phyloP scores from a whole-genome alignment of 352 stramenopile species.

The Phytophthora idaei region DNA sequence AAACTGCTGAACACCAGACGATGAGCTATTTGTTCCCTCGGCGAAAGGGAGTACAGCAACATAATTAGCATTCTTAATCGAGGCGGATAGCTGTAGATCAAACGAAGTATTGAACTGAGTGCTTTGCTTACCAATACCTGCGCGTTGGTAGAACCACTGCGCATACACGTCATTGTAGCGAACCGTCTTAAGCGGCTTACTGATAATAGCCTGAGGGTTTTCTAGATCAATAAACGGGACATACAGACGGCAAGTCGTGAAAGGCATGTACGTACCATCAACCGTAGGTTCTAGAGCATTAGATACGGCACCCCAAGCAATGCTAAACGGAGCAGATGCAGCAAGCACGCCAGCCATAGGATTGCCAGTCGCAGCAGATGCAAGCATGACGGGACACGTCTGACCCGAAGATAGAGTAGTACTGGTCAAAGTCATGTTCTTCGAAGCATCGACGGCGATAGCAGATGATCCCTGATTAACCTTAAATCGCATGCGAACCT shows the following conservation, averaged over 20 bases:
- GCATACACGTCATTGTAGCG: constrained; percentile 2
- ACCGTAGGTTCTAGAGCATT: constrained; percentile 2
- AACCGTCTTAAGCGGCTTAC: constrained; percentile 7
- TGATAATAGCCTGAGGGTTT: constrained; percentile 1
- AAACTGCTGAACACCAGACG: background rate
- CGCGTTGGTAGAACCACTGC: constrained; percentile 1
- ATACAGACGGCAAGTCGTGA: constrained; percentile 5
- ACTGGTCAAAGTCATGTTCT: too few relatives aligned
- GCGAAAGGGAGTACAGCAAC: background rate
- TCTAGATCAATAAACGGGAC: constrained; percentile 12
- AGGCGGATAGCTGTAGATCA: background rate
- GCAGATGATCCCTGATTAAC: background rate
- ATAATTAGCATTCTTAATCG: background rate
- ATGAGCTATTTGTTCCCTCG: background rate
- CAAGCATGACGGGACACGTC: constrained; percentile 5
- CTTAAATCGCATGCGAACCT: background rate
- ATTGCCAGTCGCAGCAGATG: too few relatives aligned
- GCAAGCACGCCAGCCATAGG: too few relatives aligned
- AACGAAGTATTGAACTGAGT: background rate
- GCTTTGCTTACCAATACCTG: background rate
- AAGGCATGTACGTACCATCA: constrained; percentile 7
- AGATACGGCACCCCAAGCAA: constrained; percentile 5
- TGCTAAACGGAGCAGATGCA: too few relatives aligned
- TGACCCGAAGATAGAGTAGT: background rate
- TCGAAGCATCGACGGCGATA: background rate